A percentile compares a stretch with the other conserved stretches of the same genome.
Evolutionary conservation across 2,329 filamentous ascomycete species (phyloP).

Genomic region (Aspergillus ochraceus): DNA sequence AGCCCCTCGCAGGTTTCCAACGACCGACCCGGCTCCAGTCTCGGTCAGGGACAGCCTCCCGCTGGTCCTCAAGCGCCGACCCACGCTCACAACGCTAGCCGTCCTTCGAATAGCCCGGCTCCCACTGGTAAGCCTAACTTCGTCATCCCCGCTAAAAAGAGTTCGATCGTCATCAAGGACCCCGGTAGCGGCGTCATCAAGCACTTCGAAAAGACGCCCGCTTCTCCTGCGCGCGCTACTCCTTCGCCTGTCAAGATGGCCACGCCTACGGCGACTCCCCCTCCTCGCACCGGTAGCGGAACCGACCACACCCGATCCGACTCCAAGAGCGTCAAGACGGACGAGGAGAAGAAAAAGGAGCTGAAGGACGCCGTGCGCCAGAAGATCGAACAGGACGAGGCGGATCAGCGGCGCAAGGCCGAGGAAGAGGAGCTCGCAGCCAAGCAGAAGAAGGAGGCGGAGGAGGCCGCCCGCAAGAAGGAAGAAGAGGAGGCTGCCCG

Average conservation of each 20-base stretch:
- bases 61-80: slow-evolving; percentile 52
- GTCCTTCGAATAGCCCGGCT: slow-evolving; percentile 56
- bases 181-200: slow-evolving; percentile 75
- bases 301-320: slow-evolving; percentile 70
- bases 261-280: slow-evolving; percentile 75
- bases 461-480: slow-evolving; percentile 37
- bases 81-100: slow-evolving; percentile 54
- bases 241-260: slow-evolving; percentile 61
- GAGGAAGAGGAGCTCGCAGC: slow-evolving; percentile 48
- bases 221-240: slow-evolving; percentile 56
- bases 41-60: slow-evolving; percentile 57
- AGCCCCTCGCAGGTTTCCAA: slow-evolving; percentile 76
- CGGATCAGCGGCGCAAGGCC: slow-evolving; percentile 48
- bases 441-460: slow-evolving; percentile 33
- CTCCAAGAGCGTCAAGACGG: slow-evolving; percentile 69
- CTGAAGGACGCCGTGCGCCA: slow-evolving; percentile 58
- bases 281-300: slow-evolving; percentile 70
- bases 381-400: slow-evolving; percentile 60
- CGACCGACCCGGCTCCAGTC: slow-evolving; percentile 62
- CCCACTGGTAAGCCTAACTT: slow-evolving; percentile 60
- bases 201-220: slow-evolving; percentile 66
- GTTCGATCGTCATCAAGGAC: slow-evolving; percentile 81
- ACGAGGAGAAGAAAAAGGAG: slow-evolving; percentile 78
- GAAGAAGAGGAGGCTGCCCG: slow-evolving; percentile 43
- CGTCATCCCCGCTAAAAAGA: slow-evolving; percentile 68